Evolutionary conservation across 1,139 yeast species (phyloP).

Genomic region (Yamadazyma pseudoaaseri): DNA sequence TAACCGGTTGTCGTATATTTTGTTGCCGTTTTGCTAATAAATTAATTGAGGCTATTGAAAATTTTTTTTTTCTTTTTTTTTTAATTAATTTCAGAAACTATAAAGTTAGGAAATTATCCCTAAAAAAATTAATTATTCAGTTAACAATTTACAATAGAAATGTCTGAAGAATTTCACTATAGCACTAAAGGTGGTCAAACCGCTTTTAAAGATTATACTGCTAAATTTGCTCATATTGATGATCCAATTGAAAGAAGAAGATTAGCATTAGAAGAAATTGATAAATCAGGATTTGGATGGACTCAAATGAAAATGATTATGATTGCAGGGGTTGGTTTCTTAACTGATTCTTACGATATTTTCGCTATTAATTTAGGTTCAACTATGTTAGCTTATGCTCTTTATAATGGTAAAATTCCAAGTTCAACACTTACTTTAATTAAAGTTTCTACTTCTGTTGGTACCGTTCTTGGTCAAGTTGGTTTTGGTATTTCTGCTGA

Average conservation of each 20-base stretch:
- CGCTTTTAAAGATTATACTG: slow-evolving; percentile 84
- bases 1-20: neutral
- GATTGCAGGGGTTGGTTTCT: slow-evolving; percentile 93
- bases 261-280: slow-evolving; percentile 84
- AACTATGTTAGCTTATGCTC: slow-evolving; percentile 71
- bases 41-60: too few relatives aligned
- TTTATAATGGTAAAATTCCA: slow-evolving; percentile 64
- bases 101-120: neutral
- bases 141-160: neutral
- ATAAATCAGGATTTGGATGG: slow-evolving; percentile 83
- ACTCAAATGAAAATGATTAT: slow-evolving; percentile 81
- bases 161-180: slow-evolving; percentile 16
- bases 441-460: slow-evolving; percentile 88
- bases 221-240: slow-evolving; percentile 78
- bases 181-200: slow-evolving; percentile 69
- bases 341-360: slow-evolving; percentile 90
- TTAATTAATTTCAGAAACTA: neutral
- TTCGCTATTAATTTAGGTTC: slow-evolving; percentile 84
- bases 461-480: slow-evolving; percentile 91
- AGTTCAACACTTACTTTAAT: slow-evolving; percentile 68
- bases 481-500: slow-evolving; percentile 87
- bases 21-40: neutral
- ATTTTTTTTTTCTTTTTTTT: slow-evolving; percentile 4
- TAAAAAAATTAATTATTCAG: neutral
- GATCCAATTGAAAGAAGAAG: slow-evolving; percentile 91